Evolutionary conservation across 108 stramenopile species (phyloP), one percentile per base, ranked within the genome.

Genomic region (Nitzschia inconspicua): DNA sequence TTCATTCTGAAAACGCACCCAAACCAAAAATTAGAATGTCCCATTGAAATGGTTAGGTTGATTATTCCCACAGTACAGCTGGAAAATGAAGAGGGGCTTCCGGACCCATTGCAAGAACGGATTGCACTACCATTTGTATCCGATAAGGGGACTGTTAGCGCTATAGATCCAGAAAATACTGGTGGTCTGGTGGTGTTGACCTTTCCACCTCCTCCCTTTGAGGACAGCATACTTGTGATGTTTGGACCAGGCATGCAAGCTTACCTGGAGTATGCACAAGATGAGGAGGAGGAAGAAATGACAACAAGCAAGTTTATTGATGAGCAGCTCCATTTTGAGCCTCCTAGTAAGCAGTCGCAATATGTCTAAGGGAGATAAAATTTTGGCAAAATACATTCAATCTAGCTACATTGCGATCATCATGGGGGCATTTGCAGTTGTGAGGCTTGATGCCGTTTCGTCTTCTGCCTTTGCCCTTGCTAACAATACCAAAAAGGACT

Each of bases 401-500:
- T n/a, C n/a, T n/a, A n/a, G n/a, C n/a, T n/a, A n/a, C n/a, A n/a
- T n/a, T n/a, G n/a, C n/a, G n/a, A n/a, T n/a, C n/a, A n/a, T n/a
- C n/a, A n/a, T n/a, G n/a, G n/a, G n/a, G n/a, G n/a, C n/a, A n/a
- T n/a, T n/a, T n/a, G n/a, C n/a, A n/a, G n/a, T n/a, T n/a, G n/a
- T n/a, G n/a, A n/a, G n/a, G n/a, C n/a, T n/a, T n/a, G n/a, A n/a
- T n/a, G n/a, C n/a, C n/a, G n/a, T 53, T 30, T 58, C 56, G 23
- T 61, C 37, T 34, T 75, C 73, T 8, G 68, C 61, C 44, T 58
- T 44, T 13, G 78, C 63, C 29, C 81, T 55, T 18, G 83, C 77
- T 22, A 91, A 62, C 37, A 75, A 32, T 0, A 71, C 47, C 46
- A 91, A 57, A 39, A 88, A 47, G 6, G 34, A 47, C 65, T 91